phyloP scores from a whole-genome alignment of 768 basidiomycete species.

The Sistotremastrum niveocremeum region DNA sequence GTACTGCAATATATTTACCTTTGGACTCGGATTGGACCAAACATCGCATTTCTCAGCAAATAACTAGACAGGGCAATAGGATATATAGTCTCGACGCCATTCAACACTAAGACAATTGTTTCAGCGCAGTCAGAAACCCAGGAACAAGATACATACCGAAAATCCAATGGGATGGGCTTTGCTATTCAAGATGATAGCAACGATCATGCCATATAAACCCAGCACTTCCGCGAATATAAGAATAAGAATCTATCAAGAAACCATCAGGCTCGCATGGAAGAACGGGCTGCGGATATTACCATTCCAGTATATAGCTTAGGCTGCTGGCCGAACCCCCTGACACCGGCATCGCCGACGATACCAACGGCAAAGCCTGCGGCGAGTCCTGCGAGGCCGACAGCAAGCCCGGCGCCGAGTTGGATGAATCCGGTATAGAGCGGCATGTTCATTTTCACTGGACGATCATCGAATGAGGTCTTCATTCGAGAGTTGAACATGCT shows the following conservation, averaged over 20 bases:
- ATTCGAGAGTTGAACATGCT: conserved; percentile 16
- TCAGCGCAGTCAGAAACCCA: no score
- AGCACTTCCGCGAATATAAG: conserved; percentile 95
- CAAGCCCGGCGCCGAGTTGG: conserved; percentile 86
- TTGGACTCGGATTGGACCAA: no score
- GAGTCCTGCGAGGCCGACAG: conserved; percentile 88
- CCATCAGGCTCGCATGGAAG: neutral
- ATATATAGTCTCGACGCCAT: no score
- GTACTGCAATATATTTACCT: no score
- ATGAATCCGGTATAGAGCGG: conserved; percentile 88
- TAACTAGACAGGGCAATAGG: no score
- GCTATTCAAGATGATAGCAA: conserved; percentile 93
- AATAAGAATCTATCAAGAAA: conserved; percentile 62
- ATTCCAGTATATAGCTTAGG: conserved; percentile 89
- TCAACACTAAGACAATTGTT: no score
- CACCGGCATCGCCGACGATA: conserved; percentile 98
- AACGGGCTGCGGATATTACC: conserved; percentile 26
- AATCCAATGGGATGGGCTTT: conserved; percentile 24
- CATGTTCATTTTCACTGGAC: conserved; percentile 59
- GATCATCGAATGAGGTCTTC: neutral
- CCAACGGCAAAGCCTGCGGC: conserved; percentile 97
- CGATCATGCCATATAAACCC: conserved; percentile 84
- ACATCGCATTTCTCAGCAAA: no score
- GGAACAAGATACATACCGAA: no score
- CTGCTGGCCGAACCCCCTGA: conserved; percentile 94